phyloP scores from a whole-genome alignment of 495 filamentous ascomycete genomes.

The Sabuloglossum arenarium region DNA sequence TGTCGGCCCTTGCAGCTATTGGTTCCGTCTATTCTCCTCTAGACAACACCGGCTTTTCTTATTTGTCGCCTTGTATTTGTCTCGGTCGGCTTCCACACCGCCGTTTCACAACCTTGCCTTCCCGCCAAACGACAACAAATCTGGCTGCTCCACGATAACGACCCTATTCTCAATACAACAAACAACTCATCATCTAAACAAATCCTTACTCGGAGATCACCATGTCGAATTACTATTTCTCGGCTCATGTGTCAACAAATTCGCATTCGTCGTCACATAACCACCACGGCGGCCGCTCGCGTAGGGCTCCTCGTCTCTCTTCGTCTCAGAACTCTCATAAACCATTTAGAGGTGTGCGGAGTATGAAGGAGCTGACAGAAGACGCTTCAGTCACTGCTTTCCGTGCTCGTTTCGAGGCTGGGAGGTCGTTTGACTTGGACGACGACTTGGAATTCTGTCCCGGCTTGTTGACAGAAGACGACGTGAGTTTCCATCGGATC shows the following conservation, averaged over 20 bases:
- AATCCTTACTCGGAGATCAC: background rate
- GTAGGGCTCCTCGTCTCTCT: conserved; percentile 65
- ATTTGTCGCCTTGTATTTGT: background rate
- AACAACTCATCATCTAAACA: background rate
- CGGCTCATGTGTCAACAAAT: conserved; percentile 26
- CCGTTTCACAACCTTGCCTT: background rate
- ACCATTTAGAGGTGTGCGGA: conserved; percentile 63
- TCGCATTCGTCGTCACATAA: conserved; percentile 37
- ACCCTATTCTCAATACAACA: background rate
- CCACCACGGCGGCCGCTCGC: conserved; percentile 70
- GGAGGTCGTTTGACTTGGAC: conserved; percentile 87
- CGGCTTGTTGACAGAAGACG: conserved; percentile 77
- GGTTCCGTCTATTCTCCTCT: background rate
- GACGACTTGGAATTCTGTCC: conserved; percentile 97
- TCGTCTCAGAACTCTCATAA: conserved; percentile 64
- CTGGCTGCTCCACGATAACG: background rate
- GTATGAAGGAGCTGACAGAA: conserved; percentile 69
- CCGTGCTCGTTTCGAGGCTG: conserved; percentile 72
- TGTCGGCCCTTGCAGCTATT: background rate
- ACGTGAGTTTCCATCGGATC: conserved; percentile 45
- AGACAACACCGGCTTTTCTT: background rate
- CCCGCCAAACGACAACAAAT: background rate
- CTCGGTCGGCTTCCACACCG: background rate
- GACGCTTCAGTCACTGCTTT: conserved; percentile 50
- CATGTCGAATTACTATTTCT: conserved; percentile 28